Evolutionary conservation across 2,329 filamentous ascomycete species (phyloP).

Genomic region (Aspergillus neoniger): DNA sequence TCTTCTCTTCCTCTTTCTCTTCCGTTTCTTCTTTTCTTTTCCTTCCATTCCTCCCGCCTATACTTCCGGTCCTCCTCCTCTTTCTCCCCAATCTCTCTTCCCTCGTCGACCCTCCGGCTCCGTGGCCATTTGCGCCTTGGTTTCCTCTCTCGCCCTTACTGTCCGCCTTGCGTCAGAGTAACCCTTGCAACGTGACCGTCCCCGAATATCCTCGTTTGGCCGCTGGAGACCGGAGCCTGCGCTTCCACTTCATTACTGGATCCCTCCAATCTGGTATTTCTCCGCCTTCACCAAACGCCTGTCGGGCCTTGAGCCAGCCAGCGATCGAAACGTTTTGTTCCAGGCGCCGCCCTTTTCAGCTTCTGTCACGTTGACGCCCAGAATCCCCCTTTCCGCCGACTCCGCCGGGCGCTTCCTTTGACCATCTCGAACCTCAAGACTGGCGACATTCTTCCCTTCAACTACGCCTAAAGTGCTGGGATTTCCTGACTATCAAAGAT

Average conservation of each 20-base stretch:
- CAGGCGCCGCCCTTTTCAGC: slow-evolving; percentile 1
- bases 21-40: slow-evolving; percentile 12
- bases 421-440: not conserved
- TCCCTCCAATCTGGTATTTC: slow-evolving; percentile 16
- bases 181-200: slow-evolving; percentile 33
- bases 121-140: slow-evolving; percentile 25
- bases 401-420: slow-evolving; percentile 11
- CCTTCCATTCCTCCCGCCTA: slow-evolving; percentile 16
- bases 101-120: slow-evolving; percentile 23
- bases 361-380: slow-evolving; percentile 22
- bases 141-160: slow-evolving; percentile 26
- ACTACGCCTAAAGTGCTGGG: not conserved
- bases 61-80: slow-evolving; percentile 12
- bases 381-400: slow-evolving; percentile 22
- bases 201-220: slow-evolving; percentile 25
- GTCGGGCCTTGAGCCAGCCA: slow-evolving; percentile 16
- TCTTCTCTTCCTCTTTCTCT: slow-evolving; percentile 18
- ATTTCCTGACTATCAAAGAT: slow-evolving; percentile 16
- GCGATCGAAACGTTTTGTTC: slow-evolving; percentile 19
- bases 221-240: slow-evolving; percentile 28
- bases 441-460: not conserved
- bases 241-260: slow-evolving; percentile 11
- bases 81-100: slow-evolving; percentile 2
- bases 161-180: slow-evolving; percentile 33
- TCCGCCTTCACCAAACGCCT: slow-evolving; percentile 12